Evolutionary conservation across 2,329 filamentous ascomycete genomes (phyloP).

Genomic region (Hymenoscyphus infarciens): DNA sequence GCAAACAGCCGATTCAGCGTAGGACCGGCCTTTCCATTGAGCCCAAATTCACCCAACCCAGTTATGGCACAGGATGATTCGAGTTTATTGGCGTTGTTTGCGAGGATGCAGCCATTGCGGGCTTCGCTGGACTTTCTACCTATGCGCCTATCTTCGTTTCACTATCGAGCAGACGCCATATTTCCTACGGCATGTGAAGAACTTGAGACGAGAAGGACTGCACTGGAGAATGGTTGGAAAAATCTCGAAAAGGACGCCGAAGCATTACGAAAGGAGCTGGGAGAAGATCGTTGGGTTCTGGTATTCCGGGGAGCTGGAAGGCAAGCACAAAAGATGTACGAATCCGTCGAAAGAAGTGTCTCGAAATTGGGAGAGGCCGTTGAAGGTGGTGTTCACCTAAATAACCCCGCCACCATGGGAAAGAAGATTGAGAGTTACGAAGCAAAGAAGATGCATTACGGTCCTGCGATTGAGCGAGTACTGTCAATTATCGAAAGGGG

Average conservation of each 20-base stretch:
- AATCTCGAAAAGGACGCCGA: slow-evolving; percentile 89
- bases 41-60: slow-evolving; percentile 58
- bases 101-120: slow-evolving; percentile 88
- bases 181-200: slow-evolving; percentile 93
- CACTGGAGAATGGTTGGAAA: slow-evolving; percentile 80
- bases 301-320: slow-evolving; percentile 91
- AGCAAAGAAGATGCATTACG: slow-evolving; percentile 90
- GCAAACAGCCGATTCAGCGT: slow-evolving; percentile 67
- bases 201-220: slow-evolving; percentile 68
- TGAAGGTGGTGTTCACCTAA: slow-evolving; percentile 69
- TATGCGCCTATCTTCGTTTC: slow-evolving; percentile 87
- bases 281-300: slow-evolving; percentile 92
- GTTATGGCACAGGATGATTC: slow-evolving; percentile 73
- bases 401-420: slow-evolving; percentile 63
- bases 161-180: slow-evolving; percentile 67
- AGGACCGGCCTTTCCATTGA: slow-evolving; percentile 58
- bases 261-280: slow-evolving; percentile 80
- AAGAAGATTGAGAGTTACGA: slow-evolving; percentile 94
- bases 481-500: slow-evolving; percentile 91
- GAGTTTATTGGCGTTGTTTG: slow-evolving; percentile 83
- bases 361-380: slow-evolving; percentile 76
- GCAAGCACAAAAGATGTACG: slow-evolving; percentile 94
- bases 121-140: slow-evolving; percentile 94
- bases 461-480: slow-evolving; percentile 87
- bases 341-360: slow-evolving; percentile 86